Percentiles rank a stretch among this genome's conserved stretches.
phyloP scores from a whole-genome alignment of 2,329 filamentous ascomycete species.

The Metarhizium anisopliae region DNA sequence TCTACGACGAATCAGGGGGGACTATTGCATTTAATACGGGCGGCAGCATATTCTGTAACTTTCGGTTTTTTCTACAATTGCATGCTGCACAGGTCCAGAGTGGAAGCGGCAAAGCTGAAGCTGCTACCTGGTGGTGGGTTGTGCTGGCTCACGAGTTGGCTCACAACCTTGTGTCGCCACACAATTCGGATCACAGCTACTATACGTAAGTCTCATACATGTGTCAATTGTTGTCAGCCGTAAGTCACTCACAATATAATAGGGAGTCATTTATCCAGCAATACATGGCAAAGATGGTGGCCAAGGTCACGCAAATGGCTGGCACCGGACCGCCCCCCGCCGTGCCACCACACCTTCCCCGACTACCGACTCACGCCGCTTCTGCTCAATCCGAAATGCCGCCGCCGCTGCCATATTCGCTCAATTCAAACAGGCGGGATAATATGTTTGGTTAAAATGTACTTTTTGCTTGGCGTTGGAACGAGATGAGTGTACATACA shows the following conservation, averaged over 20 bases:
- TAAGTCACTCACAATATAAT: conserved; percentile 1
- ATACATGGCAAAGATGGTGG: conserved; percentile 64
- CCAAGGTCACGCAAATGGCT: conserved; percentile 34
- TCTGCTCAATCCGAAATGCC: conserved; percentile 4
- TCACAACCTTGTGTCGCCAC: conserved; percentile 77
- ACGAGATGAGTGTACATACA: not conserved
- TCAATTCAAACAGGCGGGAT: conserved; percentile 5
- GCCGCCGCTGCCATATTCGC: conserved; percentile 16
- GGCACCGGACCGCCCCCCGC: conserved; percentile 1
- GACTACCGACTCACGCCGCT: conserved; percentile 6
- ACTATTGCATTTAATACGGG: conserved; percentile 89
- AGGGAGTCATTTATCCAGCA: conserved; percentile 70
- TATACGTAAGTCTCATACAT: conserved; percentile 51
- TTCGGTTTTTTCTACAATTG: conserved; percentile 75
- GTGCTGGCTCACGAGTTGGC: conserved; percentile 93
- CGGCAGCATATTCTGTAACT: conserved; percentile 89
- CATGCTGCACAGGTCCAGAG: conserved; percentile 47
- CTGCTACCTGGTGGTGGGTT: conserved; percentile 84
- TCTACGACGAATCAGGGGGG: conserved; percentile 68
- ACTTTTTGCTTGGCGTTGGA: not conserved
- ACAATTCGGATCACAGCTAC: conserved; percentile 72
- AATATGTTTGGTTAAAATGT: conserved; percentile 7
- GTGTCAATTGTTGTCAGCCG: not conserved
- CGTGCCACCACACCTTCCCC: conserved; percentile 3
- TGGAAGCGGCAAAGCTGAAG: conserved; percentile 49